Evolutionary conservation across 768 basidiomycete species (phyloP).

Genomic region (Chalciporus chontae): DNA sequence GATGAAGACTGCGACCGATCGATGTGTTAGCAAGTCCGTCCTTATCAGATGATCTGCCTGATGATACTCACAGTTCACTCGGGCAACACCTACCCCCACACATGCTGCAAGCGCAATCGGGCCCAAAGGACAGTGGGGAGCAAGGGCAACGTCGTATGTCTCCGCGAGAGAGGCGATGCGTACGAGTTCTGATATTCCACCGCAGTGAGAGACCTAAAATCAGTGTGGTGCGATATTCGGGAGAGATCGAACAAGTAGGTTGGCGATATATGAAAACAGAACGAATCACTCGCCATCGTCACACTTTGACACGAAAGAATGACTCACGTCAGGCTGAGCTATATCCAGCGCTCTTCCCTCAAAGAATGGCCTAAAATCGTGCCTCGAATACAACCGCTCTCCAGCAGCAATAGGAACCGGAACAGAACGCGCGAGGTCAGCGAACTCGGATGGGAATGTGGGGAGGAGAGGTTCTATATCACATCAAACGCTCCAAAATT

Average conservation of each 20-base stretch:
- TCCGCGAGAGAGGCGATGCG: slow-evolving; percentile 58
- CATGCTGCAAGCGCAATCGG: slow-evolving; percentile 72
- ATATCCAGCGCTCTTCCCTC: slow-evolving; percentile 64
- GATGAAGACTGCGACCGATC: slow-evolving; percentile 42
- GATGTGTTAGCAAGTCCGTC: neutral
- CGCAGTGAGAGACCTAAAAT: slow-evolving; percentile 51
- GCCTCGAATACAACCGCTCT: slow-evolving; percentile 59
- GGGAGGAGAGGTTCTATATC: slow-evolving; percentile 53
- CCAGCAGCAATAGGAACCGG: slow-evolving; percentile 62
- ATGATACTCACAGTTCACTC: slow-evolving; percentile 54
- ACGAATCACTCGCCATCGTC: neutral
- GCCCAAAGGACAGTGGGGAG: slow-evolving; percentile 70
- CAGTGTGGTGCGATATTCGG: neutral
- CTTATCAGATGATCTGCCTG: neutral
- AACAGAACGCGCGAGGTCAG: slow-evolving; percentile 50
- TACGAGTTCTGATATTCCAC: slow-evolving; percentile 57
- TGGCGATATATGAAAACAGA: neutral
- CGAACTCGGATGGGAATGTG: slow-evolving; percentile 57
- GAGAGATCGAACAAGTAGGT: neutral
- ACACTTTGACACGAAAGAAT: neutral
- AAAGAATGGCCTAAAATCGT: slow-evolving; percentile 63
- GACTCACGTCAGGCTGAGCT: slow-evolving; percentile 61
- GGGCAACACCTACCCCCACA: slow-evolving; percentile 56
- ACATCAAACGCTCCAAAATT: neutral
- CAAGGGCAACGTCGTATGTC: slow-evolving; percentile 68